Conservation (phyloP, 2,329 filamentous ascomycete genomes). For the Aspergillus niger region DNA sequence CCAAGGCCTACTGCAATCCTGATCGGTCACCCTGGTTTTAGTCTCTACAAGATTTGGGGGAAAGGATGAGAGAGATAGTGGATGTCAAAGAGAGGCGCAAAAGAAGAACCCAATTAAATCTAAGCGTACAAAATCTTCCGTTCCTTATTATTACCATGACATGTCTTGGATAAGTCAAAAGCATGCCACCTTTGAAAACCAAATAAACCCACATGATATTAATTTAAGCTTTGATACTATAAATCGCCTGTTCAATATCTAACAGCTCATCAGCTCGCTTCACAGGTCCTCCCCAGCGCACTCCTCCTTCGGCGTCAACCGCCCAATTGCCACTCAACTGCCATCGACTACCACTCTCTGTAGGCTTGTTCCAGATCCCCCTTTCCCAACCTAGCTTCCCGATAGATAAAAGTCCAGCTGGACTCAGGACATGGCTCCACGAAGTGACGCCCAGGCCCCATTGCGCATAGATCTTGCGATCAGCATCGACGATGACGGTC, state of each 20-base stretch:
- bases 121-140: no score
- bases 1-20: no score
- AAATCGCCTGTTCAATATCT: background rate
- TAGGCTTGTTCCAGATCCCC: slow-evolving; percentile 25
- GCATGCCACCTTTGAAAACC: no score
- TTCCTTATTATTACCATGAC: no score
- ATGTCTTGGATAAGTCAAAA: no score
- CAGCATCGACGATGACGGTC: slow-evolving; percentile 1
- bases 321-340: slow-evolving; percentile 24
- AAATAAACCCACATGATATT: no score
- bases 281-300: slow-evolving; percentile 5
- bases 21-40: no score
- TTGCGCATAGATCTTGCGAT: slow-evolving; percentile 2
- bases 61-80: no score
- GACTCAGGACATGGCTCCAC: slow-evolving; percentile 2
- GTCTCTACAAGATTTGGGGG: no score
- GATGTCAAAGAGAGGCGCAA: no score
- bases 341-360: slow-evolving; percentile 30
- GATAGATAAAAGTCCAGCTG: background rate
- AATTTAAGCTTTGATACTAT: background rate
- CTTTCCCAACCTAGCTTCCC: slow-evolving; percentile 10
- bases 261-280: background rate
- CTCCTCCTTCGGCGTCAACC: slow-evolving; percentile 16
- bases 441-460: slow-evolving; percentile 7
- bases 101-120: no score